Conservation (phyloP, 2,329 filamentous ascomycete genomes). For the Elsinoe necatrix region DNA sequence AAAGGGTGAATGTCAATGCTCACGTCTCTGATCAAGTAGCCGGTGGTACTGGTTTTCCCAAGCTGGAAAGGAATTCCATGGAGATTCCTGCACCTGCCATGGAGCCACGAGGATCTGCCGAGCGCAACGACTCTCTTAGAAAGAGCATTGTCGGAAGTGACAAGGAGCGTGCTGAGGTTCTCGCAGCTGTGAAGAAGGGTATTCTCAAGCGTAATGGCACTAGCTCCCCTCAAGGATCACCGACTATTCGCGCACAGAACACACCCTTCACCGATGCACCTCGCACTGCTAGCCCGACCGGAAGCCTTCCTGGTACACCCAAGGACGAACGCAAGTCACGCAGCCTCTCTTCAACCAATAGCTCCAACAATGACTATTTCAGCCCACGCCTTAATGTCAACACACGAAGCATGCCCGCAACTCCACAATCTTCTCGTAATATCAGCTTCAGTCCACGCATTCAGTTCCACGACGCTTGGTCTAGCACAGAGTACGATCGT, state of each 20-base stretch:
- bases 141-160: conserved; percentile 91
- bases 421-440: conserved; percentile 57
- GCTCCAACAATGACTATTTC: conserved; percentile 85
- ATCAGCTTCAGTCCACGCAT: conserved; percentile 83
- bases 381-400: conserved; percentile 59
- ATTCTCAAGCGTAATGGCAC: conserved; percentile 74
- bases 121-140: conserved; percentile 53
- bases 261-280: conserved; percentile 46
- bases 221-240: conserved; percentile 60
- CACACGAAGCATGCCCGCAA: conserved; percentile 73
- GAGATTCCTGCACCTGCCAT: conserved; percentile 40
- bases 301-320: conserved; percentile 81
- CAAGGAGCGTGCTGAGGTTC: conserved; percentile 78
- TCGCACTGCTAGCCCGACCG: conserved; percentile 68
- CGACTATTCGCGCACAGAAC: conserved; percentile 44
- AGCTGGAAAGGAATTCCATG: conserved; percentile 71
- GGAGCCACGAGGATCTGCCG: conserved; percentile 35
- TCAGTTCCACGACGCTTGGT: conserved; percentile 94
- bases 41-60: conserved; percentile 73
- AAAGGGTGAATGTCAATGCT: conserved; percentile 68
- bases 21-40: conserved; percentile 59
- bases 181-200: conserved; percentile 87
- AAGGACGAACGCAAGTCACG: conserved; percentile 60
- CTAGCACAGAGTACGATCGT: conserved; percentile 88
- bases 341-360: conserved; percentile 40